Conservation (phyloP, 805 yeast species). For the Saccharomyces jurei region DNA sequence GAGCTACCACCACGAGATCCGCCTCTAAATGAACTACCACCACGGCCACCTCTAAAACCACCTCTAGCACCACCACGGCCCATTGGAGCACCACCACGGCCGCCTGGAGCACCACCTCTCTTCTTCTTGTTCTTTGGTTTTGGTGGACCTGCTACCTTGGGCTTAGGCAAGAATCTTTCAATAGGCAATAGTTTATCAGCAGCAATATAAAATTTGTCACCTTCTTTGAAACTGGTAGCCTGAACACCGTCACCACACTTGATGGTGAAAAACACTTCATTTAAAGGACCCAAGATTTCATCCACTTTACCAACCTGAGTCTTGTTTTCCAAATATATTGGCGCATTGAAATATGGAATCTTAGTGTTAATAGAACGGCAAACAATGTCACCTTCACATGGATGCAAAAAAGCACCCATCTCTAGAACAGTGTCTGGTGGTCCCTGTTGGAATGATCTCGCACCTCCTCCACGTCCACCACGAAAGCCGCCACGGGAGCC, state of each 20-base stretch:
- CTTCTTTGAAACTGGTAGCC: constrained; percentile 86
- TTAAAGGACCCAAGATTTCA: constrained; percentile 94
- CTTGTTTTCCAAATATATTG: constrained; percentile 92
- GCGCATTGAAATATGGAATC: constrained; percentile 97
- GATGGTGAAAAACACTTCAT: constrained; percentile 95
- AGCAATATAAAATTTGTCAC: constrained; percentile 93
- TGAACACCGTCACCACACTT: constrained; percentile 95
- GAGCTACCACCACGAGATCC: constrained; percentile 40
- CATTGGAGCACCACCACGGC: constrained; percentile 34
- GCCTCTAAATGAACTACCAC: constrained; percentile 33
- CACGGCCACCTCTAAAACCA: constrained; percentile 43
- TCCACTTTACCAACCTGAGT: constrained; percentile 95
- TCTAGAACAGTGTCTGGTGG: constrained; percentile 94
- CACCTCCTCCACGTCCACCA: constrained; percentile 47
- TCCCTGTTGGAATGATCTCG: constrained; percentile 74
- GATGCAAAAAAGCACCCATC: constrained; percentile 87
- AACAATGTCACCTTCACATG: constrained; percentile 95
- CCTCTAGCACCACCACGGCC: constrained; percentile 31
- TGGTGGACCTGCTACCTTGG: constrained; percentile 79
- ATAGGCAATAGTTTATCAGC: constrained; percentile 92
- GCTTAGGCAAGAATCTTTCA: constrained; percentile 95
- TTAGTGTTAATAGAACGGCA: constrained; percentile 91
- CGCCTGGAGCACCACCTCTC: constrained; percentile 43
- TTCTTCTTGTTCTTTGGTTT: constrained; percentile 63
- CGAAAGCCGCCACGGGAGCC: constrained; percentile 35